These are phyloP conservation scores for Euptelea pleiosperma DNA, from an alignment of 164 flowering plant species.

Conservation along the genomic window DNA sequence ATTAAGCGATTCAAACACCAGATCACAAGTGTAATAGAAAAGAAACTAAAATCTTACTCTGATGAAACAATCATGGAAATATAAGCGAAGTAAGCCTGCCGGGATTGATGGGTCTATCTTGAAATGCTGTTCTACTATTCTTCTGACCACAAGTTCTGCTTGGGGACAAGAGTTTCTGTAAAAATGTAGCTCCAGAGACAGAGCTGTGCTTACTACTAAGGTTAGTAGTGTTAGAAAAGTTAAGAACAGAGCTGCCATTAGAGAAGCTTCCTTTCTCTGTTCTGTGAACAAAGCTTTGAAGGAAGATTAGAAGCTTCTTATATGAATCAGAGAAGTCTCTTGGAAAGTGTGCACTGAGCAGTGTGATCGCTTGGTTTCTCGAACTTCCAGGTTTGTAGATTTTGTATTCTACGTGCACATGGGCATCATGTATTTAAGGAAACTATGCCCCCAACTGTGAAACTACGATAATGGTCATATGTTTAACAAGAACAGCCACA, in stretches of 20 bases:
- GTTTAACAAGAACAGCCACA: too few species aligned
- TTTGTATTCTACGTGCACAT: slow-evolving; percentile 11
- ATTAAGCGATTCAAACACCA: background rate
- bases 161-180: slow-evolving; percentile 19
- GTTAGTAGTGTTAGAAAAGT: background rate
- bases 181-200: slow-evolving; percentile 13
- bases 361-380: slow-evolving; percentile 5
- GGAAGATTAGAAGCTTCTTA: slow-evolving; percentile 2
- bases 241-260: slow-evolving; percentile 15
- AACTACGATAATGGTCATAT: too few species aligned
- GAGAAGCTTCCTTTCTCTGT: slow-evolving; percentile 16
- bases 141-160: slow-evolving; percentile 17
- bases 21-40: background rate
- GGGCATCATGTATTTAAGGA: slow-evolving; percentile 9
- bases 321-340: slow-evolving; percentile 6
- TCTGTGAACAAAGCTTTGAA: background rate
- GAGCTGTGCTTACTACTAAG: background rate
- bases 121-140: slow-evolving; percentile 8
- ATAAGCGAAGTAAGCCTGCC: slow-evolving; percentile 19
- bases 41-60: slow-evolving; percentile 13
- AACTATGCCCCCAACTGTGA: too few species aligned
- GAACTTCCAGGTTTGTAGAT: slow-evolving; percentile 1
- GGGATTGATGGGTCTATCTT: slow-evolving; percentile 16
- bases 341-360: background rate
- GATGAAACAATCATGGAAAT: slow-evolving; percentile 25